Evolutionary conservation across 176 grass and related monocot species (phyloP), one percentile per base, ranked within the genome.

Genomic region (Triticum dicoccoides): DNA sequence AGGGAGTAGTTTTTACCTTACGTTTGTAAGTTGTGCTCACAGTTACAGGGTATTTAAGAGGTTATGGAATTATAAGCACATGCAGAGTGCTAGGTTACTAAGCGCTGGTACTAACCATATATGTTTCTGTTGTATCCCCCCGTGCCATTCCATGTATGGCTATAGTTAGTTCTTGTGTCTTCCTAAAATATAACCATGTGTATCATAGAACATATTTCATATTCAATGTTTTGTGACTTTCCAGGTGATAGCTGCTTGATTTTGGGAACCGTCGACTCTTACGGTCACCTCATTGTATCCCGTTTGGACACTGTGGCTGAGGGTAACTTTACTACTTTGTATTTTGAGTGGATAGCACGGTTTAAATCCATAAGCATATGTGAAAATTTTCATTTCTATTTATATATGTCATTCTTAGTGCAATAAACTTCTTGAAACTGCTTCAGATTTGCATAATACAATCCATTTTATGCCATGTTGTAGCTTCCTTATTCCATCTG

Each of bases 221-320:
- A 42, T 59, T 21, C 21, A 47, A 58, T 38, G 12, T 83, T 84
- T 78, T 54, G 47, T 72, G 37, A 29, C 17, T 10, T 82, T 86
- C 52, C 89, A 98, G 94, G 80, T 83, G 88, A 93, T 78, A 85
- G 86, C n/a, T 91, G 88, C 79, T 94, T 98, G 79, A 91, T 98
- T 91, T 77, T 98, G 73, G 97, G 97, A 80, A 91, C 92, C 21
- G 93, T 92, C 21, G 97, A 98, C 61, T 88, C 86, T 18, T 96
- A 91, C 68, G 92, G 97, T 13, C 97, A 98, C 77, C 82, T 98
- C 78, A 98, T 96, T 85, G 87, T 98, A 65, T 98, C 97, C 51
- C 80, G 37, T 79, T 72, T 98, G 78, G 90, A 96, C 45, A 87
- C 30, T 27, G 66, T 74, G 37, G 81, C 74, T 85, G 87, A 95